Conservation (phyloP, 768 basidiomycete species). For the Crepidotus variabilis region DNA sequence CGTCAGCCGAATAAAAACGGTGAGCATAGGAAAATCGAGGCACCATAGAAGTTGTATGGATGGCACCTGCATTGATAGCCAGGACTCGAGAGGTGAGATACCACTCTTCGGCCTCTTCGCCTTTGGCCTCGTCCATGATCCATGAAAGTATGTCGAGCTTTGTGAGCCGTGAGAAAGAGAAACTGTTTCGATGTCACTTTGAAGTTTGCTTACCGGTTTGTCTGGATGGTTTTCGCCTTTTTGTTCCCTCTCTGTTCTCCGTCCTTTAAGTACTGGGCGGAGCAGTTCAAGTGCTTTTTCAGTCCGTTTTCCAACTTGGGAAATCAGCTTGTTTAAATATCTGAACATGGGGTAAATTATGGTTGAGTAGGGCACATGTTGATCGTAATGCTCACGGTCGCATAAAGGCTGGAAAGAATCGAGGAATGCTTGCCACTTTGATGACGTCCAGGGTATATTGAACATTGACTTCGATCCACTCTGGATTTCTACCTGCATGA, state of each 20-base stretch:
- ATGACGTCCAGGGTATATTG: constrained; percentile 15
- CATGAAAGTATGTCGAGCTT: constrained; percentile 48
- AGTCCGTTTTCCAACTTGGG: constrained; percentile 9
- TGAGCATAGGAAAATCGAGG: neutral
- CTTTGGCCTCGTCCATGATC: constrained; percentile 38
- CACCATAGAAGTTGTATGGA: constrained; percentile 41
- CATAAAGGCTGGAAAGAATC: constrained; percentile 13
- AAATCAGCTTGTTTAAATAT: too few species aligned
- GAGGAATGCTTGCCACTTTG: constrained; percentile 8
- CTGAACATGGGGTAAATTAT: too few species aligned
- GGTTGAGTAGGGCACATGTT: too few species aligned
- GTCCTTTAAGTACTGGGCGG: constrained; percentile 23
- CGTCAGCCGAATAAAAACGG: neutral
- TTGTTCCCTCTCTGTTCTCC: constrained; percentile 16
- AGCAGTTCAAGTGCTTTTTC: constrained; percentile 19
- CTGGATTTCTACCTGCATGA: constrained; percentile 15
- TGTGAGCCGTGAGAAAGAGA: neutral
- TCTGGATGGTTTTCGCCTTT: constrained; percentile 24
- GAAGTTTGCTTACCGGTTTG: constrained; percentile 22
- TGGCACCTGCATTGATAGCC: constrained; percentile 37
- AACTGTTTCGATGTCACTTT: too few species aligned
- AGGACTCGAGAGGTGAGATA: constrained; percentile 33
- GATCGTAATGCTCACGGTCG: constrained; percentile 21
- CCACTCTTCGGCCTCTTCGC: constrained; percentile 20
- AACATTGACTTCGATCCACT: constrained; percentile 15